Base-by-base conservation (phyloP, 1,284 basidiomycete genomes). In the Moesziomyces sp. region DNA sequence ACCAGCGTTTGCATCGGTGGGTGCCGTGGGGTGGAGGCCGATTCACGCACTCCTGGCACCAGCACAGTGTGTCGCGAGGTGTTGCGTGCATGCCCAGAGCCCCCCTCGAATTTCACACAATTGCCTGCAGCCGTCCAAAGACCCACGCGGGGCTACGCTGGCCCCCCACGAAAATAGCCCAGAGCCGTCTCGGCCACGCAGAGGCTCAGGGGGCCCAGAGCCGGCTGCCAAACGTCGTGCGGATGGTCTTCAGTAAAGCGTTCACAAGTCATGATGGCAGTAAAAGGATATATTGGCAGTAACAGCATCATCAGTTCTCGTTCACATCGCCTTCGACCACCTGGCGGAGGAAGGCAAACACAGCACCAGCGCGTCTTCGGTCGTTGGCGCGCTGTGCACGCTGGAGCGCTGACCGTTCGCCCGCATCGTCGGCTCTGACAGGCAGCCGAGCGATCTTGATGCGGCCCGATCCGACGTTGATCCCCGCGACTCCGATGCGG, bases 391-490 rank as follows among this genome's bases (percentile, higher is more conserved):
- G 38, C 16, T 28, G 49, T 19, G 48, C 45, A 0, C 66, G 47
- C 45, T 59, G 58, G 21, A 59, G 45, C 52, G 63, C 13, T 46
- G 49, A 59, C 40, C 24, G 59, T 13, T 63, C 61, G 38, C 47
- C 58, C 10, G 35, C 46, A 1, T 40, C 59, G 30, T 55, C 55
- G 30, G 50, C 56, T 19, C 49, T 23, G 6, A 52, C 51, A 2
- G 70, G 70, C 21, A 73, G 28, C 19, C 48, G 58, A 0, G 53
- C 56, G 9, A 74, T 54, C 59, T 74, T 74, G 56, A 74, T 66
- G 28, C 72, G 45, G 8, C 62, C 72, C 18, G 72, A 56, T 3
- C 72, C 72, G 5, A 70, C 62, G 28, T 55, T 74, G 63, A 74
- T 63, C 6, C 72, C 72, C 5, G 72, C 72, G 3, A 70, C 63